Evolutionary conservation across 2,329 filamentous ascomycete genomes (phyloP), one percentile per base, ranked within the genome.

Genomic region (Aspergillus candidus): DNA sequence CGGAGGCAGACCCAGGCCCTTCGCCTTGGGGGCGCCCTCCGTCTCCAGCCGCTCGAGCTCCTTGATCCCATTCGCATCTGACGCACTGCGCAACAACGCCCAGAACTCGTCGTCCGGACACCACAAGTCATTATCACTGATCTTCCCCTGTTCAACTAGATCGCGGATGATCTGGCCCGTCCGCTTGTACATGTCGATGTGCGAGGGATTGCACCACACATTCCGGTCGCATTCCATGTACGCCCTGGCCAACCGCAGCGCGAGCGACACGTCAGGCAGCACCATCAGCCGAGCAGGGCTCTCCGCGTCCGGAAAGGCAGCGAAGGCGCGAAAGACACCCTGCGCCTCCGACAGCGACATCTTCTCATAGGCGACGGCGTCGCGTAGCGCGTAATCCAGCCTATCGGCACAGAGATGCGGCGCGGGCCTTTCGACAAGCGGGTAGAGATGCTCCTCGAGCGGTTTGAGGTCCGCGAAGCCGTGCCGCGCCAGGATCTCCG

Each of bases 401-500:
- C 67, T 58, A 45, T 70, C 67, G 15, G 67, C 66, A 43, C 66
- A 70, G 2, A 70, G 62, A 27, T 60, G 64, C 5, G 67, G 67
- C 18, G 67, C 52, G 5, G 60, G 56, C 57, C 50, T 57, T 46
- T 70, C 67, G 4, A 70, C 67, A 5, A 70, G 40, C 6, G 64
- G 65, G 43, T 61, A 70, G 6, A 63, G 56, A 39, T 66, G 63
- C 46, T 70, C 67, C 5, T 68, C 46, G n/a, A 70, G 49, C 4
- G 57, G 50, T 14, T 55, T 61, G 11, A 57, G 46, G 29, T 60
- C 54, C 1, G 18, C 48, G 34, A 67, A 55, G 6, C 61, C 57
- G 45, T 70, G 57, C 14, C 44, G 53, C 11, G 53, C 44, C 8
- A 70, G 57, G 18, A 68, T 65, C 0, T 56, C 50, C 3, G 65